Evolutionary conservation across 805 yeast species (phyloP), one percentile per base, ranked within the genome.

Genomic region (Torulaspora quercuum): DNA sequence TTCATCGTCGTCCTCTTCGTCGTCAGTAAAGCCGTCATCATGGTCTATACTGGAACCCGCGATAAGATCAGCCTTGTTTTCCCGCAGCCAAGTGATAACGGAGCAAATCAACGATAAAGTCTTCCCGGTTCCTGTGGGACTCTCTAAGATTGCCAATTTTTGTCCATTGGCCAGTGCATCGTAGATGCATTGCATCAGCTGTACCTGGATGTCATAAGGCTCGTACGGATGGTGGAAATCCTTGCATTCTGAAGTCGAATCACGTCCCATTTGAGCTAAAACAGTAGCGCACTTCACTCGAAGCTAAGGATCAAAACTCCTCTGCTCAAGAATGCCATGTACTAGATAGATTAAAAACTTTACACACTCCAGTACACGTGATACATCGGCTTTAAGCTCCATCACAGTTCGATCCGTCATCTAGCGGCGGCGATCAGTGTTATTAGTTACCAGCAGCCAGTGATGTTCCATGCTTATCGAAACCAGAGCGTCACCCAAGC

Each of bases 41-140:
- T 37, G 22, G n/a, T 22, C 29, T 21, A 33, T 33, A 44, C 50
- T 38, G 15, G 46, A 49, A 33, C 29, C 34, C 17, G 29, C 27
- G 9, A 51, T 16, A 5, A 51, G 27, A 9, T 35, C 22, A 2
- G 54, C 49, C 42, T 75, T 74, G 45, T 70, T 60, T 13, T 75
- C 68, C 39, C 90, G 59, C 21, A 89, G 65, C 95, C 95, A 89
- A 0, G 89, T 76, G 73, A 89, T 71, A 0, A 90, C 68, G 0
- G 94, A 76, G 55, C 97, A 90, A 3, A 90, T 82, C 29, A 89
- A 62, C 0, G 95, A 86, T 3, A 90, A 64, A 0, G 97, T 88
- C 59, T 89, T 89, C 3, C 97, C 97, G 1, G 89, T 85, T 5
- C 97, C 97, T 0, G 97, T 89, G 0, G 97, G 97, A 39, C 92